phyloP scores from a whole-genome alignment of 108 stramenopile species.

The Pseudonitzschia multiseries region DNA sequence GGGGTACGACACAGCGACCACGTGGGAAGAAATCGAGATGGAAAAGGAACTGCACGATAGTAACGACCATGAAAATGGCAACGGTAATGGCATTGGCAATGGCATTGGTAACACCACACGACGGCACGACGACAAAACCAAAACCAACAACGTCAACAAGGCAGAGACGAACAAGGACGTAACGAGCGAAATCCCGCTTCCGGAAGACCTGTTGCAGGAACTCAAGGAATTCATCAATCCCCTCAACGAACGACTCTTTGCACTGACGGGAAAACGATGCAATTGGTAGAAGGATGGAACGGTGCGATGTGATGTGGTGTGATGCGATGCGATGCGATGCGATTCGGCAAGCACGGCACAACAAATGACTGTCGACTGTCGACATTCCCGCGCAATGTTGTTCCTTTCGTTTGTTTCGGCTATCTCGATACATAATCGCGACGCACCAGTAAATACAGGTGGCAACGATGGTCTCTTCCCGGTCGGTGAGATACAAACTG shows the following conservation, averaged over 20 bases:
- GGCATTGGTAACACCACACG: not conserved
- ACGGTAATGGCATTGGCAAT: not conserved
- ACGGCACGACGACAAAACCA: not conserved
- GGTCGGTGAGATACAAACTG: too few species aligned
- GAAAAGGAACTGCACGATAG: slow-evolving; percentile 5
- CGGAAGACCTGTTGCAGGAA: slow-evolving; percentile 56
- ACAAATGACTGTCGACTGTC: too few species aligned
- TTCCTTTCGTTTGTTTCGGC: too few species aligned
- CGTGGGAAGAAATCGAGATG: slow-evolving; percentile 45
- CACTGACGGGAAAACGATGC: slow-evolving; percentile 66
- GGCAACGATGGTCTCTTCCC: too few species aligned
- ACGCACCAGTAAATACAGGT: too few species aligned
- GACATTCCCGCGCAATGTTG: too few species aligned
- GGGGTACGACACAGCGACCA: slow-evolving; percentile 75
- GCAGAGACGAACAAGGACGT: slow-evolving; percentile 1
- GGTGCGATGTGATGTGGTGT: too few species aligned
- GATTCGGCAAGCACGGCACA: too few species aligned
- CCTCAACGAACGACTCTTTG: slow-evolving; percentile 81
- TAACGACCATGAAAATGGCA: not conserved
- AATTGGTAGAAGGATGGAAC: slow-evolving; percentile 37
- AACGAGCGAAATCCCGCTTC: slow-evolving; percentile 54
- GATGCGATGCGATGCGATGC: too few species aligned
- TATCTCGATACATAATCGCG: too few species aligned
- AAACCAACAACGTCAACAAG: not conserved
- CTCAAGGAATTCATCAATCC: slow-evolving; percentile 65